Evolutionary conservation across 2,329 filamentous ascomycete genomes (phyloP).

Genomic region (Paraconiothyrium brasiliense): DNA sequence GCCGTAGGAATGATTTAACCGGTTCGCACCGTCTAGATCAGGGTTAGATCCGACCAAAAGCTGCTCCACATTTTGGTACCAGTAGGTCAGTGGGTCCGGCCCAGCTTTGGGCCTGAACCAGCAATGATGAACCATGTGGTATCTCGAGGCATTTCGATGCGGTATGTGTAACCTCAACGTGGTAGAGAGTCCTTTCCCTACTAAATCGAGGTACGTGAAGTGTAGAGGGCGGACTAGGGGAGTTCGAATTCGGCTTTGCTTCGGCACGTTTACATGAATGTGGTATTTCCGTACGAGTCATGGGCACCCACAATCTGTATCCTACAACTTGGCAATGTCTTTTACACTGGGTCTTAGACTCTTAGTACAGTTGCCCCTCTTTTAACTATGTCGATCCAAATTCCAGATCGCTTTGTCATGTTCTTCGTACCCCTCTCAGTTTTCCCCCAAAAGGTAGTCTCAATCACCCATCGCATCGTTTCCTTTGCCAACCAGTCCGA

Average conservation of each 20-base stretch:
- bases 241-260: background rate
- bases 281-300: background rate
- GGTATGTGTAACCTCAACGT: background rate
- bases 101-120: background rate
- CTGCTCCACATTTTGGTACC: background rate
- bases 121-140: background rate
- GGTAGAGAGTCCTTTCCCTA: background rate
- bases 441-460: conserved; percentile 24
- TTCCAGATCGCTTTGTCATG: conserved; percentile 25
- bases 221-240: background rate
- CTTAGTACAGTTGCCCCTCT: background rate
- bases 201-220: background rate
- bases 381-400: conserved; percentile 23
- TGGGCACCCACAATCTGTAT: background rate
- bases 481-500: conserved; percentile 26
- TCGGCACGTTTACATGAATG: background rate
- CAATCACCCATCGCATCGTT: conserved; percentile 24
- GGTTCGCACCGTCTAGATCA: conserved; percentile 10
- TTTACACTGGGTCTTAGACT: conserved; percentile 2
- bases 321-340: conserved; percentile 6
- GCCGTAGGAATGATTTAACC: conserved; percentile 17
- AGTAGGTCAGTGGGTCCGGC: background rate
- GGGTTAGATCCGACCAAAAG: conserved; percentile 15
- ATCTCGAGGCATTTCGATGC: background rate
- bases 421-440: conserved; percentile 27